Percentiles rank a stretch among this genome's conserved stretches.
phyloP scores from a whole-genome alignment of 2,329 filamentous ascomycete species.

The Herpomyces periplanetae region DNA sequence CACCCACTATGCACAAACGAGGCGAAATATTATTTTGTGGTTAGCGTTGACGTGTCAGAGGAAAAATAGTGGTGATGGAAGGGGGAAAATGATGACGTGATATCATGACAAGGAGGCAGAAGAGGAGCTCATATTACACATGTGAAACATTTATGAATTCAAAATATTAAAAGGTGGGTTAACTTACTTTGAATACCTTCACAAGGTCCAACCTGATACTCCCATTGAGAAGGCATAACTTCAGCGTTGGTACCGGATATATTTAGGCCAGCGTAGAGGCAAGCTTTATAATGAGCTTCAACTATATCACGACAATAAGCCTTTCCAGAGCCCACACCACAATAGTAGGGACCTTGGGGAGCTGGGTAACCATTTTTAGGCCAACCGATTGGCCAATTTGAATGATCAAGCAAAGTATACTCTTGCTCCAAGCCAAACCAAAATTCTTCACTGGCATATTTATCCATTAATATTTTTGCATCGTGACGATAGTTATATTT shows the following conservation, averaged over 20 bases:
- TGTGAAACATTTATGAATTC: too few relatives aligned
- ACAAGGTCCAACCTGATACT: conserved; percentile 84
- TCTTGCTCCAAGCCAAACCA: conserved; percentile 98
- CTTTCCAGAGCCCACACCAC: conserved; percentile 83
- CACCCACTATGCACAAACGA: conserved; percentile 22
- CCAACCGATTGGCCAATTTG: conserved; percentile 73
- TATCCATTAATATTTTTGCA: conserved; percentile 53
- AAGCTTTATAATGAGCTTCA: conserved; percentile 69
- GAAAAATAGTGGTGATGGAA: too few relatives aligned
- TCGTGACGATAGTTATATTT: conserved; percentile 95
- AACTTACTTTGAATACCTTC: conserved; percentile 36
- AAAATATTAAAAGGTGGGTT: conserved; percentile 1
- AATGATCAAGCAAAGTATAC: conserved; percentile 61
- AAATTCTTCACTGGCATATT: conserved; percentile 38
- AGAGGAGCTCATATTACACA: too few relatives aligned
- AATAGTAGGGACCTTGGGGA: conserved; percentile 84
- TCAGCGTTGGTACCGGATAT: conserved; percentile 97
- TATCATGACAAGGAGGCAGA: too few relatives aligned
- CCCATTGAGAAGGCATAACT: conserved; percentile 93
- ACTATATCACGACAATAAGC: conserved; percentile 95
- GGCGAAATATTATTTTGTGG: too few relatives aligned
- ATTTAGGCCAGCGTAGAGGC: conserved; percentile 51
- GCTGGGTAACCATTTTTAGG: conserved; percentile 54
- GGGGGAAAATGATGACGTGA: too few relatives aligned
- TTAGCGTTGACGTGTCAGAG: too few relatives aligned